Conservation (phyloP, 2,329 filamentous ascomycete species). For the Ophiocordyceps camponoti-leonardi region DNA sequence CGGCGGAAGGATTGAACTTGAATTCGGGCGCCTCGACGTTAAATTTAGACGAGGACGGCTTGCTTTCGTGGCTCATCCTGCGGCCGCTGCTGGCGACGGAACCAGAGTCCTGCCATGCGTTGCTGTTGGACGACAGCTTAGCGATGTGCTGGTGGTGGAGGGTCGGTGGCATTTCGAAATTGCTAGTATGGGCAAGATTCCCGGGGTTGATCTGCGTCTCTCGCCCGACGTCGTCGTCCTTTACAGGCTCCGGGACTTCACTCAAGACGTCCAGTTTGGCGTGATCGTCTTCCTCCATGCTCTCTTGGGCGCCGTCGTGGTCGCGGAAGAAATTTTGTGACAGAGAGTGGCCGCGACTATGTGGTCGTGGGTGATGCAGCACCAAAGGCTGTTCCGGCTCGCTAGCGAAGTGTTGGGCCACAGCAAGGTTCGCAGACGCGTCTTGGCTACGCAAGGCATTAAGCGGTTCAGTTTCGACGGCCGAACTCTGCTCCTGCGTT, state of each 20-base stretch:
- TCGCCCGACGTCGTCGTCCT: conserved; percentile 38
- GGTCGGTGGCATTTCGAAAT: conserved; percentile 26
- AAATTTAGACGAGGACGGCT: conserved; percentile 57
- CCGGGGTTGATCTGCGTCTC: conserved; percentile 62
- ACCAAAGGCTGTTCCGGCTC: conserved; percentile 36
- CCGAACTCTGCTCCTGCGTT: conserved; percentile 16
- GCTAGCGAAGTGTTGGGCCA: conserved; percentile 33
- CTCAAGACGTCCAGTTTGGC: conserved; percentile 23
- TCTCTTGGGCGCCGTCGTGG: conserved; percentile 27
- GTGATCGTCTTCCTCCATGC: conserved; percentile 18
- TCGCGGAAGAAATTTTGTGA: conserved; percentile 49
- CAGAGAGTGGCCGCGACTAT: conserved; percentile 55
- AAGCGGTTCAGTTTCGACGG: conserved; percentile 8
- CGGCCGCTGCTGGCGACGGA: conserved; percentile 20
- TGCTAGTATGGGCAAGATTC: conserved; percentile 44
- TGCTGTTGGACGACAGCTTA: conserved; percentile 38
- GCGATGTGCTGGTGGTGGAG: conserved; percentile 34
- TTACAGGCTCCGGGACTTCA: conserved; percentile 20
- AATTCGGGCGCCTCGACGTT: conserved; percentile 87
- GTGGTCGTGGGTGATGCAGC: conserved; percentile 56
- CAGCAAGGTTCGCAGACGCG: conserved; percentile 29
- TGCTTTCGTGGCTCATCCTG: conserved; percentile 42
- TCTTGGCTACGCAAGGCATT: conserved; percentile 18
- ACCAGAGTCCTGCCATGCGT: conserved; percentile 42
- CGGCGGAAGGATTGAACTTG: conserved; percentile 47